Evolutionary conservation across 208 protist species (phyloP), one percentile per base, ranked within the genome.

Genomic region (Kentomonas sorsogonicus): DNA sequence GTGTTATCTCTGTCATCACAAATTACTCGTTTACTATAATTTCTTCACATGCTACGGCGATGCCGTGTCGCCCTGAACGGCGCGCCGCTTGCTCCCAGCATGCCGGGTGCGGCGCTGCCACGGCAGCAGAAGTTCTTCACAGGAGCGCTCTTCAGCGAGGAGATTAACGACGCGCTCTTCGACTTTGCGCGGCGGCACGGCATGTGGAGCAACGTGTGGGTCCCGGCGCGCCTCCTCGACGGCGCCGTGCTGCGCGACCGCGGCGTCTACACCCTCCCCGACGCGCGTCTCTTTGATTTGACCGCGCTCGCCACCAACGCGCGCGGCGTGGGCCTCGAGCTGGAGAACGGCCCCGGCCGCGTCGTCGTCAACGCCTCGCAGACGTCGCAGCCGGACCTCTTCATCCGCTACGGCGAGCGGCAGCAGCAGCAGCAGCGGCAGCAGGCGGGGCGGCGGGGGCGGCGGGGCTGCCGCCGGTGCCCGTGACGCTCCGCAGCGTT

Each of bases 101-200:
- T n/a, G n/a, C n/a, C n/a, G n/a, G n/a, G n/a, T n/a, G n/a, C n/a
- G n/a, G n/a, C n/a, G n/a, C n/a, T n/a, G n/a, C n/a, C n/a, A n/a
- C n/a, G n/a, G n/a, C n/a, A n/a, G n/a, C n/a, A n/a, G n/a, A n/a
- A 78, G 20, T 71, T 94, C 6, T 94, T 91, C 43, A 88, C 83
- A 4, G 81, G 80, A 29, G 73, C 77, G 0, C 44, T 89, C 22
- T 94, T 91, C 38, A 67, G 80, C 33, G 83, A 89, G 55, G 61
- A 66, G 13, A 45, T 89, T 26, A 86, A 83, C 66, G 58, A 55
- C 20, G 68, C 79, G 26, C 69, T 94, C 10, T 30, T 63, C 18
- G 63, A 50, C 0, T 89, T 94, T 56, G 70, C 87, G 3, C 5
- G 25, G 18, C 79, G 75, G 2, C 81, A 91, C 38, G 20, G 57